Evolutionary conservation across 257 asterid species (phyloP), one percentile per base, ranked within the genome.

Genomic region (Ophiorrhiza pumila): DNA sequence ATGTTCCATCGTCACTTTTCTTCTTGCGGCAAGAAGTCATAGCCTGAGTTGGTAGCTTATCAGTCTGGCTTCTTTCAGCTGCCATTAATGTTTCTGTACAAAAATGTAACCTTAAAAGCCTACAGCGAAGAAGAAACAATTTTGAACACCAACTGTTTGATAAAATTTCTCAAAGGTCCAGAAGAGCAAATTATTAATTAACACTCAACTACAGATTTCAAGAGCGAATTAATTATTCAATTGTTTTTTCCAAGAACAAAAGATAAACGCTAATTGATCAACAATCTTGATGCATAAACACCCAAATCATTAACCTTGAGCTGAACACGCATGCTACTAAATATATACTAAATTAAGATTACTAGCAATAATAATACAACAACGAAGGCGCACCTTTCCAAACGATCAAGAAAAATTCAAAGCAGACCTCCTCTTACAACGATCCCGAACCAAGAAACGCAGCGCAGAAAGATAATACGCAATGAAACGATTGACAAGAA

Each of bases 1-100:
- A 91, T 15, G 89, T 80, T 2, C 89, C 93, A 23, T 79, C 77
- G 46, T 93, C 96, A 32, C 27, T 85, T 80, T 91, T 93, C 83
- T 89, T 93, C 86, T 80, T 93, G 65, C 96, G 81, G 80, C 98
- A 91, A 42, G 96, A 93, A 73, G 83, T 60, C 83, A 77, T 72
- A n/a, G 87, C 79, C 47, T 88, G 89, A 58, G 79, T 25, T 17
- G 85, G 77, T n/a, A 77, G 88, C 63, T 67, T n/a, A n/a, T n/a
- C n/a, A n/a, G 82, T 68, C 49, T 35, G 55, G 57, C n/a, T 75
- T 2, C 22, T 69, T 65, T 77, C 91, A 60, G 82, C 76, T 52
- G 83, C 77, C 95, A 90, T 90, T 71, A 29, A n/a, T n/a, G n/a
- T n/a, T n/a, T n/a, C n/a, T n/a, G n/a, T n/a, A n/a, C n/a, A n/a